A percentile compares a stretch with the other conserved stretches of the same genome.
Conservation (phyloP, 2,329 filamentous ascomycete genomes). For the Zasmidium cellare region DNA sequence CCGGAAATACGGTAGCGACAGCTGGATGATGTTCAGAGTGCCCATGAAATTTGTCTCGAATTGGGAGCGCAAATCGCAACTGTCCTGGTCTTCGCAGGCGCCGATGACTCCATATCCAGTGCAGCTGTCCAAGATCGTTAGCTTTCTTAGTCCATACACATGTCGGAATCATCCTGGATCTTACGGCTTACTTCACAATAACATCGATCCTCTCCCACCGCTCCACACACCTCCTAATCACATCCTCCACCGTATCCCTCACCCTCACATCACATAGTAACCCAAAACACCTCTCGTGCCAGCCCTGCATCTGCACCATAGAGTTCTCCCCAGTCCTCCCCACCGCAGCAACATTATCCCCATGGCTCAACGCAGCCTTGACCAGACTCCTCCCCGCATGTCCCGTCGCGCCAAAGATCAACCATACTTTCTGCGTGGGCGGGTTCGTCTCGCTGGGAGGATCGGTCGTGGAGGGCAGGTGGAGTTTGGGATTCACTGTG, state of each 20-base stretch:
- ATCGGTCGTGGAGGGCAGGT: constrained; percentile 81
- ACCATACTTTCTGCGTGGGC: constrained; percentile 78
- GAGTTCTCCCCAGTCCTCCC: constrained; percentile 79
- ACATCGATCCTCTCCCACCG: constrained; percentile 78
- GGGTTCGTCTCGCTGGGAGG: constrained; percentile 72
- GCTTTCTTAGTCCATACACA: not conserved
- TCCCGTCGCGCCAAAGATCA: constrained; percentile 95
- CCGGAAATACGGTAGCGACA: constrained; percentile 84
- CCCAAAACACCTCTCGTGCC: constrained; percentile 71
- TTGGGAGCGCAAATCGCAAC: constrained; percentile 90
- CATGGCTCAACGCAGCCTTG: constrained; percentile 74
- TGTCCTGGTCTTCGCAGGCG: constrained; percentile 94
- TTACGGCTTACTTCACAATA: constrained; percentile 66
- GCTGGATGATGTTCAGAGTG: constrained; percentile 87
- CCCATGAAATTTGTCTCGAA: constrained; percentile 99
- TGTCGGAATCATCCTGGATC: not conserved
- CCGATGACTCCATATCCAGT: constrained; percentile 95
- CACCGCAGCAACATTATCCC: constrained; percentile 82
- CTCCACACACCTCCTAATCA: constrained; percentile 68
- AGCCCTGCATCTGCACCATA: constrained; percentile 68
- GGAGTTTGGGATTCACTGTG: constrained; percentile 30
- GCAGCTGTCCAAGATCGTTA: constrained; percentile 52
- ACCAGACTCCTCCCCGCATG: constrained; percentile 93
- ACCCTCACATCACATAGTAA: constrained; percentile 89
- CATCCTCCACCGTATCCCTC: constrained; percentile 71